A percentile compares a stretch with the other conserved stretches of the same genome.
Evolutionary conservation across 106 monocot genomes (phyloP).

Genomic region (Dendrobium huoshanense): DNA sequence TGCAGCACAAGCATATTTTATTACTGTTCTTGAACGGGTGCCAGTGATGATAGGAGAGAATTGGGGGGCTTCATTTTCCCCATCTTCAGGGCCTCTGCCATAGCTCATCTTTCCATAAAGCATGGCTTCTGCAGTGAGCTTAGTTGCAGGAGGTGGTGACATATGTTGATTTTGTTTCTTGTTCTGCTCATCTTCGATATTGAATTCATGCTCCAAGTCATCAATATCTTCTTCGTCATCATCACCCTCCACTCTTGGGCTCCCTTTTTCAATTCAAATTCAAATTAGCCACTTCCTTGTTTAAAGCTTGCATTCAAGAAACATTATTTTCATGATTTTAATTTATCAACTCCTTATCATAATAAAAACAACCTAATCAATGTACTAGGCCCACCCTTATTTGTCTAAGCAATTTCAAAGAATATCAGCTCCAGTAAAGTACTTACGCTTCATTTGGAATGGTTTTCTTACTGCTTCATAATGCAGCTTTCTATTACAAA

Average conservation of each 20-base stretch:
- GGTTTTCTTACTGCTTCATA: too few relatives aligned
- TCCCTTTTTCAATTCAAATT: slow-evolving; percentile 36
- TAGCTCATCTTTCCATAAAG: slow-evolving; percentile 93
- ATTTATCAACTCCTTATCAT: neutral
- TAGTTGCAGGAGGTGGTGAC: slow-evolving; percentile 22
- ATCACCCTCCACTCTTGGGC: slow-evolving; percentile 88
- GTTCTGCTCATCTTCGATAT: slow-evolving; percentile 50
- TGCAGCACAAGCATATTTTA: neutral
- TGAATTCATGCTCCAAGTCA: slow-evolving; percentile 94
- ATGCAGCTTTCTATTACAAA: too few relatives aligned
- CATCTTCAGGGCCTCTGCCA: slow-evolving; percentile 54
- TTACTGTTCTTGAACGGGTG: slow-evolving; percentile 53
- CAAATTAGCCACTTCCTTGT: neutral
- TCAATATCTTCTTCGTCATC: slow-evolving; percentile 93
- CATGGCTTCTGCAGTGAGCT: slow-evolving; percentile 72
- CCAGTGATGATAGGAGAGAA: slow-evolving; percentile 68
- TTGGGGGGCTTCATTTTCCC: slow-evolving; percentile 33
- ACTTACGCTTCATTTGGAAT: neutral
- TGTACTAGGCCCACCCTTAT: neutral
- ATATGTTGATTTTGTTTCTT: slow-evolving; percentile 24
- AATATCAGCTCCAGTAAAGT: neutral
- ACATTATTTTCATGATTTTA: neutral
- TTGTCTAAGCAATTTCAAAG: neutral
- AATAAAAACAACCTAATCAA: neutral
- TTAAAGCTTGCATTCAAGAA: too few relatives aligned